These are phyloP conservation scores for Kodamaea leandrae DNA, from an alignment of 805 yeast species.

Conservation along the genomic window DNA sequence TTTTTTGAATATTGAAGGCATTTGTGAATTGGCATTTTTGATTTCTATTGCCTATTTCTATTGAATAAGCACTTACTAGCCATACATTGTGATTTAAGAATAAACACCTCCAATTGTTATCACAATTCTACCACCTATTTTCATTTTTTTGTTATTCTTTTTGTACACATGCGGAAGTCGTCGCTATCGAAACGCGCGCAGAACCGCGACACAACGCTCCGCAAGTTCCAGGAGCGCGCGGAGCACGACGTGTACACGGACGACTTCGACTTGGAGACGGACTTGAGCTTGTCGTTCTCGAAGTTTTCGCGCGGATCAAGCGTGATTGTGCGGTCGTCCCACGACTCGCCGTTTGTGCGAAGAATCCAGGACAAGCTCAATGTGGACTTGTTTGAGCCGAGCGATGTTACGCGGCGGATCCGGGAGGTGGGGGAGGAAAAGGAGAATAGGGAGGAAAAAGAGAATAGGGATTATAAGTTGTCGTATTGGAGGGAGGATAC, in stretches of 20 bases:
- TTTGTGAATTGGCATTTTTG: too few species aligned
- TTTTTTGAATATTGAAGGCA: too few species aligned
- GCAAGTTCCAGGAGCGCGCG: slow-evolving; percentile 20
- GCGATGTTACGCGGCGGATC: not conserved
- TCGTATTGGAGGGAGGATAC: too few species aligned
- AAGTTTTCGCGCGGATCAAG: slow-evolving; percentile 33
- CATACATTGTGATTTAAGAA: too few species aligned
- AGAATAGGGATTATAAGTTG: too few species aligned
- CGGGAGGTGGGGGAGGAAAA: too few species aligned
- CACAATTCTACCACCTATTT: not conserved
- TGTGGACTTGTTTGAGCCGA: slow-evolving; percentile 1
- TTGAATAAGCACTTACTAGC: too few species aligned
- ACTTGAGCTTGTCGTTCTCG: slow-evolving; percentile 33
- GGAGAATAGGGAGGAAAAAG: too few species aligned
- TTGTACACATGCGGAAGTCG: slow-evolving; percentile 6
- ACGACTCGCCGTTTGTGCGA: slow-evolving; percentile 29
- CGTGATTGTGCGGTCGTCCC: slow-evolving; percentile 14
- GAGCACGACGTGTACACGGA: slow-evolving; percentile 12
- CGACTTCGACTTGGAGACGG: slow-evolving; percentile 15
- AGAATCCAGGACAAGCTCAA: slow-evolving; percentile 23
- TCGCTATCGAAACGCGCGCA: slow-evolving; percentile 5
- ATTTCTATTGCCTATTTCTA: too few species aligned
- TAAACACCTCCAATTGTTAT: too few species aligned
- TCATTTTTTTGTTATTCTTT: not conserved
- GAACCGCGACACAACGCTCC: slow-evolving; percentile 11